phyloP scores from a whole-genome alignment of 2,329 filamentous ascomycete genomes.

The Fusarium udum region DNA sequence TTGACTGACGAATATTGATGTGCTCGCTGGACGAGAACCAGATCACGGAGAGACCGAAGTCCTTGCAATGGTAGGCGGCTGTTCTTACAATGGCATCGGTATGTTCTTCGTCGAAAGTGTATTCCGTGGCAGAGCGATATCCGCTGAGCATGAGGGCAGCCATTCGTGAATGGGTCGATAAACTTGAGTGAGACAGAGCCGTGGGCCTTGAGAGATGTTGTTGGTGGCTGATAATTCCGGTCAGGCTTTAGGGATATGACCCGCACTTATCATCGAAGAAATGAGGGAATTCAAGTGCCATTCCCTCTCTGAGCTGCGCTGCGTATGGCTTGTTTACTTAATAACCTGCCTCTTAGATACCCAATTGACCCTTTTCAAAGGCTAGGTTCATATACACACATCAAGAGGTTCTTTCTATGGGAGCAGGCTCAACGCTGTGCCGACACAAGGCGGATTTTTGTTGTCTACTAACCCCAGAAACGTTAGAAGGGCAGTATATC shows the following conservation, averaged over 20 bases:
- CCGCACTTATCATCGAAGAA: no score
- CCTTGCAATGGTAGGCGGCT: neutral
- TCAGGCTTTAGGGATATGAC: fast-evolving
- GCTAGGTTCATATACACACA: neutral
- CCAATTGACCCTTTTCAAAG: fast-evolving
- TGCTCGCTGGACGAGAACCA: neutral
- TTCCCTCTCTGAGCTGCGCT: neutral
- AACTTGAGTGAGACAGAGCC: neutral
- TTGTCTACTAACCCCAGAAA: no score
- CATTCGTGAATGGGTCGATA: no score
- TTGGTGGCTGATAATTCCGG: no score
- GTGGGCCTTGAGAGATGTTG: neutral
- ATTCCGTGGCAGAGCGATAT: neutral
- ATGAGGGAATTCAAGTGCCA: neutral
- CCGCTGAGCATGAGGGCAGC: neutral
- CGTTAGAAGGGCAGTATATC: no score
- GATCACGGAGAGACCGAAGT: neutral
- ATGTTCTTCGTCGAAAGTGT: neutral
- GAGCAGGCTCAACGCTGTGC: neutral
- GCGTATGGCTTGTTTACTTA: fast-evolving
- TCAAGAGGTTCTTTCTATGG: no score
- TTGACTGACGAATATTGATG: neutral
- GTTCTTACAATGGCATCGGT: neutral
- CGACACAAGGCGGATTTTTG: fast-evolving
- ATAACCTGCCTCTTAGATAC: fast-evolving